Base-by-base conservation (phyloP, 352 stramenopile genomes). In the Phytophthora aleatoria region DNA sequence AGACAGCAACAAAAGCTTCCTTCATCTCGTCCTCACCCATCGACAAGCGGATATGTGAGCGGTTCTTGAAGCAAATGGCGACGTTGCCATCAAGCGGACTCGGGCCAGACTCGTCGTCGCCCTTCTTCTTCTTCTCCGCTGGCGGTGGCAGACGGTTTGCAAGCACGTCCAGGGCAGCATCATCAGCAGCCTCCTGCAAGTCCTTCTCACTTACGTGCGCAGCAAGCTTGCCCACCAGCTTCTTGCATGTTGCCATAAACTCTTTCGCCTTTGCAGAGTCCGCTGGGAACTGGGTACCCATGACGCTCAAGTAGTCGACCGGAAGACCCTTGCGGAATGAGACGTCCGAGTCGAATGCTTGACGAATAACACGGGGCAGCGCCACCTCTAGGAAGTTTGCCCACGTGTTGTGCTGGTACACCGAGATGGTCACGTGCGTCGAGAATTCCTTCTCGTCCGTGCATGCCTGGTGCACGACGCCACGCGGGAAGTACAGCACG, bases 361-460 rank as follows among this genome's bases (percentile, higher is more conserved):
- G 79, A 13, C 84, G 84, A 52, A 96, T 85, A 27, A 93, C 72
- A 9, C 78, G 84, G 26, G 88, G 86, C 5, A 96, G 73, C 15
- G 81, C 77, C 28, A 95, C 71, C 63, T 96, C 86, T 52, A 96
- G 51, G 58, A 96, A 96, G 64, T 96, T 95, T 8, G 85, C 85
- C 88, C 88, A 96, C 15, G 88, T 90, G 43, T 87, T 90, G 74
- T 94, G 88, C 61, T 96, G 88, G 53, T 96, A 96, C n/a, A 94
- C 80, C 0, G 86, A 95, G 45, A 96, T 84, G 1, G 88, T 95
- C 57, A 96, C 83, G 61, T 96, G 88, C 16, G 88, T 96, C 12
- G 88, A 96, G 55, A 96, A 95, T 52, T 87, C 43, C 33, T 81
- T 73, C 20, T 90, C 69, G 39, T 90, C 80, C 28, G 88, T 95